Evolutionary conservation across 1,284 basidiomycete species (phyloP).

Genomic region (Cutaneotrichosporon arboriforme): DNA sequence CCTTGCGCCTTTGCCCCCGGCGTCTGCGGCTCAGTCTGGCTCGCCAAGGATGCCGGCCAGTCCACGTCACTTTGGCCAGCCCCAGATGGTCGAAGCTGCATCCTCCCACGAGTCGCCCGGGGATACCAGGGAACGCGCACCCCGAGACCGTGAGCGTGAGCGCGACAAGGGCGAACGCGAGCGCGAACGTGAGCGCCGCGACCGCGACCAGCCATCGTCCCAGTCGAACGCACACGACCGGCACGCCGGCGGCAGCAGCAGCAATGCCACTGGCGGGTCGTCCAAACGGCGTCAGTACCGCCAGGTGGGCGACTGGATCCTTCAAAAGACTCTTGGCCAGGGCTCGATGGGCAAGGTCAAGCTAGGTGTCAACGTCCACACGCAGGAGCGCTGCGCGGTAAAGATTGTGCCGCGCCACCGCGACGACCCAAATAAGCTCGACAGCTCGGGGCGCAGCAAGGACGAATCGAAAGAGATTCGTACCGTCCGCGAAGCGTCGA

Average conservation of each 20-base stretch:
- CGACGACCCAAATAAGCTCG: slow-evolving; percentile 36
- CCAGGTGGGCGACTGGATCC: slow-evolving; percentile 80
- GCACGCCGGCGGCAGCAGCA: not conserved
- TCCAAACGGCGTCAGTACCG: slow-evolving; percentile 28
- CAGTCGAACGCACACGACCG: not conserved
- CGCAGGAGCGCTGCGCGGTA: slow-evolving; percentile 94
- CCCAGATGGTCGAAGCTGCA: not conserved
- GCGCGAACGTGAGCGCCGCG: not conserved
- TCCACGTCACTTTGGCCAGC: slow-evolving; percentile 4
- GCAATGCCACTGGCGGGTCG: not conserved
- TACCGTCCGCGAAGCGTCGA: slow-evolving; percentile 88
- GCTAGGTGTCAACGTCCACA: slow-evolving; percentile 80
- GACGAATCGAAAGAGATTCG: slow-evolving; percentile 95
- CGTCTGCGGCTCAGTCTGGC: slow-evolving; percentile 1
- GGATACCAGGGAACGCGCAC: not conserved
- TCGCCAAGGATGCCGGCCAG: not conserved
- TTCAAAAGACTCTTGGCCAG: slow-evolving; percentile 94
- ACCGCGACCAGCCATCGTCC: not conserved
- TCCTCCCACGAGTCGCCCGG: not conserved
- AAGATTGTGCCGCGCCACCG: slow-evolving; percentile 88
- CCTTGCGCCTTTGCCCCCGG: slow-evolving; percentile 3
- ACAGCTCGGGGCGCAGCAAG: slow-evolving; percentile 58
- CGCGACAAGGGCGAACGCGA: not conserved
- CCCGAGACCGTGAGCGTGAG: not conserved
- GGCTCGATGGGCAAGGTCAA: slow-evolving; percentile 99